Evolutionary conservation across 202 grass and related monocot genomes (phyloP).

Genomic region (Brachypodium distachyon): DNA sequence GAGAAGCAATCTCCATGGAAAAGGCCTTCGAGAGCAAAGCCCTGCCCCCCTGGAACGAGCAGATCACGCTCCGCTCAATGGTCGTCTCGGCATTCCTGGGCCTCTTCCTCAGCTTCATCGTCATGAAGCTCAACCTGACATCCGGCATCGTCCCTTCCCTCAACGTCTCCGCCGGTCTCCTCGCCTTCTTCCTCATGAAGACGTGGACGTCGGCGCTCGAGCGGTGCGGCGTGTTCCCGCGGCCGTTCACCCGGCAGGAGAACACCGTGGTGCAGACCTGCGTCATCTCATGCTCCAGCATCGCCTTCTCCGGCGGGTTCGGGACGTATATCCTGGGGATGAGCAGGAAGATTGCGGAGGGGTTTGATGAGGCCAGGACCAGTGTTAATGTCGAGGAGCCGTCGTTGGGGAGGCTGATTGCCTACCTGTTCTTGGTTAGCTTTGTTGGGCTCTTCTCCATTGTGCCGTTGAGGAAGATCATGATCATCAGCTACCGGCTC

Average conservation of each 20-base stretch:
- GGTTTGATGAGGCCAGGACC: slow-evolving; percentile 38
- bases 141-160: slow-evolving; percentile 61
- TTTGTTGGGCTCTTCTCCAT: slow-evolving; percentile 72
- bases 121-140: slow-evolving; percentile 90
- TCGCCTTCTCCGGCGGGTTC: slow-evolving; percentile 60
- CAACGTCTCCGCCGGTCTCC: slow-evolving; percentile 57
- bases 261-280: slow-evolving; percentile 83
- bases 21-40: slow-evolving; percentile 45
- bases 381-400: slow-evolving; percentile 57
- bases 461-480: slow-evolving; percentile 66
- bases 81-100: slow-evolving; percentile 50
- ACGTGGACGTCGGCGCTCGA: slow-evolving; percentile 51
- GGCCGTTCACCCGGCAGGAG: slow-evolving; percentile 73
- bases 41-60: slow-evolving; percentile 58
- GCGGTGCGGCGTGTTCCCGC: slow-evolving; percentile 39
- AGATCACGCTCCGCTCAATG: slow-evolving; percentile 62
- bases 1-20: slow-evolving; percentile 42
- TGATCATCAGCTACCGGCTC: slow-evolving; percentile 76
- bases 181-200: slow-evolving; percentile 80
- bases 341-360: slow-evolving; percentile 49
- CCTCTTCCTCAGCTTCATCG: slow-evolving; percentile 74
- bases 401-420: slow-evolving; percentile 49
- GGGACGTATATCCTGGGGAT: slow-evolving; percentile 73
- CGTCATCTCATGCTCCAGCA: slow-evolving; percentile 64
- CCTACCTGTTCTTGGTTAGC: slow-evolving; percentile 54